Conservation (phyloP, 108 stramenopile genomes). For the Seminavis robusta region DNA sequence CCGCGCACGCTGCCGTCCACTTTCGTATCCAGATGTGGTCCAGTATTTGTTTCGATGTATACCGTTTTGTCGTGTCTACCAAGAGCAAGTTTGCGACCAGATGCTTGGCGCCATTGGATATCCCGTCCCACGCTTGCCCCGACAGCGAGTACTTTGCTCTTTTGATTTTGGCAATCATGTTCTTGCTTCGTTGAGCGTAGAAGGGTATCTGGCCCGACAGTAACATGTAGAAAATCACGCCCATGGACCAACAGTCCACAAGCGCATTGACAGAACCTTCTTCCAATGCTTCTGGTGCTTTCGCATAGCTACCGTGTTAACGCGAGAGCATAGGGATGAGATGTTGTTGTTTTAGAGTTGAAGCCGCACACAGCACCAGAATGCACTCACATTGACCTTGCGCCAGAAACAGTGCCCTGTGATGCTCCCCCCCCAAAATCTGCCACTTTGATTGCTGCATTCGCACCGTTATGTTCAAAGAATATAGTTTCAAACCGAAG, state of each 20-base stretch:
- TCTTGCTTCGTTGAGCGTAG: slow-evolving; percentile 36
- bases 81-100: slow-evolving; percentile 50
- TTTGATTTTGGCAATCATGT: slow-evolving; percentile 58
- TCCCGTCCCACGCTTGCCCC: slow-evolving; percentile 40
- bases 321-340: too few relatives aligned
- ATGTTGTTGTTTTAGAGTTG: too few relatives aligned
- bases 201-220: slow-evolving; percentile 67
- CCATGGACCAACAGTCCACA: slow-evolving; percentile 78
- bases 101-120: slow-evolving; percentile 54
- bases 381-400: too few relatives aligned
- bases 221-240: slow-evolving; percentile 68
- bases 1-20: slow-evolving; percentile 5
- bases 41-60: slow-evolving; percentile 40
- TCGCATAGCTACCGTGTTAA: too few relatives aligned
- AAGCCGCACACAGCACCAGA: too few relatives aligned
- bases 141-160: slow-evolving; percentile 51
- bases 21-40: slow-evolving; percentile 42
- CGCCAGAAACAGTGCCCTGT: too few relatives aligned
- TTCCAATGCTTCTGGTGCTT: too few relatives aligned
- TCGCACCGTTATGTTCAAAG: too few relatives aligned
- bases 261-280: too few relatives aligned
- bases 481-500: too few relatives aligned
- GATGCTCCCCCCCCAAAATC: too few relatives aligned
- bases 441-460: too few relatives aligned
- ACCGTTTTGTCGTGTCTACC: slow-evolving; percentile 55